phyloP scores from a whole-genome alignment of 179 eudicot genomes.

The Spergularia azorica region DNA sequence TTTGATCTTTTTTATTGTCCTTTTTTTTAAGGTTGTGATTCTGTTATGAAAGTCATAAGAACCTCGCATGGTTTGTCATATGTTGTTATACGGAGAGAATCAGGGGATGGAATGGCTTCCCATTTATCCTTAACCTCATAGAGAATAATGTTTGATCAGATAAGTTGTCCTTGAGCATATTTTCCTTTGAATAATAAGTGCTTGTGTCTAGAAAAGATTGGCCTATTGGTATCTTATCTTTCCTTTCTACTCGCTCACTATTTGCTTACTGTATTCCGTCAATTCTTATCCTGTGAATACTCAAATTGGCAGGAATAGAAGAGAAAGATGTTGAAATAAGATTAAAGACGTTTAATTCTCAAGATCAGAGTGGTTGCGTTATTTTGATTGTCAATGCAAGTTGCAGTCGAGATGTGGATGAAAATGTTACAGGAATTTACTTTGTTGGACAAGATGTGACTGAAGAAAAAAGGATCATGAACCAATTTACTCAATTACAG shows the following conservation, averaged over 20 bases:
- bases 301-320: constrained; percentile 61
- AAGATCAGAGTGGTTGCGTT: constrained; percentile 43
- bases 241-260: neutral
- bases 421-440: constrained; percentile 66
- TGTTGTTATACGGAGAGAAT: too few relatives aligned
- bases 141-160: too few relatives aligned
- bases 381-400: constrained; percentile 68
- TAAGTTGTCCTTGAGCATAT: neutral
- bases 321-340: constrained; percentile 63
- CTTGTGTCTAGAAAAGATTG: neutral
- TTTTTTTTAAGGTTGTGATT: too few relatives aligned
- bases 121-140: neutral
- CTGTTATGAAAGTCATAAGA: too few relatives aligned
- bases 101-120: neutral
- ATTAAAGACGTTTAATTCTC: constrained; percentile 52
- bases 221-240: neutral
- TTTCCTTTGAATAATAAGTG: neutral
- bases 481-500: constrained; percentile 58
- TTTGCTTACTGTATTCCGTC: constrained; percentile 2
- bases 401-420: constrained; percentile 65
- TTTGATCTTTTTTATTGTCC: too few relatives aligned
- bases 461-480: constrained; percentile 54
- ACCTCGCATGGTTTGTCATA: too few relatives aligned
- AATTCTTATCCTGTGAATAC: constrained; percentile 9
- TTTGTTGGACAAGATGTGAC: constrained; percentile 83